phyloP scores from a whole-genome alignment of 352 stramenopile species.

The Plasmopara viticola region DNA sequence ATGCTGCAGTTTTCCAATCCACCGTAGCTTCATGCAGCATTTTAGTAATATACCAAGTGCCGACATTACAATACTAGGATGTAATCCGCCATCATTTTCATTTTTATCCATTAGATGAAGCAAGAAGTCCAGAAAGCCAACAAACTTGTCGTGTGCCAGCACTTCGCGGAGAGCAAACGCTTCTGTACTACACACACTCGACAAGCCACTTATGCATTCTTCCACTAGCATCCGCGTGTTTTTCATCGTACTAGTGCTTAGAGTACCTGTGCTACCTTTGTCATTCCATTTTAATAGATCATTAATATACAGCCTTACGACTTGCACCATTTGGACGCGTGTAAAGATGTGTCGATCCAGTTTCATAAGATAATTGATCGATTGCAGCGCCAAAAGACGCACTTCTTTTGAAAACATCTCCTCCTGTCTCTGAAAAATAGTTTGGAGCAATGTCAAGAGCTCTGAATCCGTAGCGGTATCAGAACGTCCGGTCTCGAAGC shows the following conservation, averaged over 20 bases:
- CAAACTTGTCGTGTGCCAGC: constrained; percentile 29
- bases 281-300: constrained; percentile 38
- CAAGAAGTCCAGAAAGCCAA: constrained; percentile 56
- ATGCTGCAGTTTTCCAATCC: constrained; percentile 23
- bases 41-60: constrained; percentile 65
- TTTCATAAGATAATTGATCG: constrained; percentile 83
- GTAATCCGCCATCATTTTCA: constrained; percentile 33
- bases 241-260: constrained; percentile 10
- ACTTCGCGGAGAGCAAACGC: constrained; percentile 49
- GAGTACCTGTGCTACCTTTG: constrained; percentile 4
- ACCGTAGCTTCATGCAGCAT: constrained; percentile 65
- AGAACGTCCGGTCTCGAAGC: constrained; percentile 32
- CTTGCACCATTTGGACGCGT: constrained; percentile 35
- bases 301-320: constrained; percentile 49
- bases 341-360: constrained; percentile 65
- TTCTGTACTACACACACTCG: constrained; percentile 53
- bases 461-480: constrained; percentile 53
- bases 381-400: constrained; percentile 62
- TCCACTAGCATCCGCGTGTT: constrained; percentile 69
- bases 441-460: constrained; percentile 40
- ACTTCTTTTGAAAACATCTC: constrained; percentile 36
- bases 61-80: constrained; percentile 58
- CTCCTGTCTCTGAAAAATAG: constrained; percentile 43
- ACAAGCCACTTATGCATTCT: constrained; percentile 71
- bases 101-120: constrained; percentile 26